Evolutionary conservation across 2,329 filamentous ascomycete species (phyloP).

Genomic region (Cercospora sojina): DNA sequence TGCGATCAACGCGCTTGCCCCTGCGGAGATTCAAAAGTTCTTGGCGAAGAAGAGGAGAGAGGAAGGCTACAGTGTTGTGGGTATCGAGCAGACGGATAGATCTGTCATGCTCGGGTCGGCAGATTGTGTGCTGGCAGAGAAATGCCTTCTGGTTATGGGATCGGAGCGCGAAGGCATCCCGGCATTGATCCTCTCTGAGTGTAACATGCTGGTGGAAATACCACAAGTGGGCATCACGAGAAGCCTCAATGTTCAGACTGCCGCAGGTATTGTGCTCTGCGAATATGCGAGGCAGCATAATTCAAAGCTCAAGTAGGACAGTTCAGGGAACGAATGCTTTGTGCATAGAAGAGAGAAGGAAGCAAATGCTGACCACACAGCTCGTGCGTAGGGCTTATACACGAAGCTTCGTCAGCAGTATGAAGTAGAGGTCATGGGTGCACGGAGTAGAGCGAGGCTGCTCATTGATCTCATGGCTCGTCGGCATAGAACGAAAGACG

Average conservation of each 20-base stretch:
- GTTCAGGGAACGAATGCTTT: not conserved
- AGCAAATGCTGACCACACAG: not conserved
- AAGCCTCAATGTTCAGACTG: slow-evolving; percentile 58
- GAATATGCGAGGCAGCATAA: slow-evolving; percentile 50
- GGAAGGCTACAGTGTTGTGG: slow-evolving; percentile 53
- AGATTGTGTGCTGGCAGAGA: slow-evolving; percentile 36
- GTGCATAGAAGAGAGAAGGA: not conserved
- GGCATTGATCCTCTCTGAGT: slow-evolving; percentile 48
- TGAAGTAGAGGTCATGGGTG: not conserved
- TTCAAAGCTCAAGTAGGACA: not conserved
- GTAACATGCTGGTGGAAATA: slow-evolving; percentile 55
- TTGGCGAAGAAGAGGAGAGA: slow-evolving; percentile 45
- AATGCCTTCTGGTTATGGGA: slow-evolving; percentile 48
- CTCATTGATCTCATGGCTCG: not conserved
- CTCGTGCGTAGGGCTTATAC: not conserved
- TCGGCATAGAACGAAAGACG: not conserved
- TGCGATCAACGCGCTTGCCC: slow-evolving; percentile 42
- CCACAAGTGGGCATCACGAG: slow-evolving; percentile 53
- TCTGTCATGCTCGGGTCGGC: slow-evolving; percentile 46
- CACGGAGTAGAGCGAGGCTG: not conserved
- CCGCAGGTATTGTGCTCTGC: slow-evolving; percentile 52
- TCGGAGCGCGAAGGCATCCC: slow-evolving; percentile 55
- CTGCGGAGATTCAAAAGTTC: slow-evolving; percentile 36
- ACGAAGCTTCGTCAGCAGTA: not conserved
- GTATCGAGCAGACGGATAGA: slow-evolving; percentile 55